Evolutionary conservation across 2,329 filamentous ascomycete species (phyloP).

Genomic region (Xylaria hypoxylon): DNA sequence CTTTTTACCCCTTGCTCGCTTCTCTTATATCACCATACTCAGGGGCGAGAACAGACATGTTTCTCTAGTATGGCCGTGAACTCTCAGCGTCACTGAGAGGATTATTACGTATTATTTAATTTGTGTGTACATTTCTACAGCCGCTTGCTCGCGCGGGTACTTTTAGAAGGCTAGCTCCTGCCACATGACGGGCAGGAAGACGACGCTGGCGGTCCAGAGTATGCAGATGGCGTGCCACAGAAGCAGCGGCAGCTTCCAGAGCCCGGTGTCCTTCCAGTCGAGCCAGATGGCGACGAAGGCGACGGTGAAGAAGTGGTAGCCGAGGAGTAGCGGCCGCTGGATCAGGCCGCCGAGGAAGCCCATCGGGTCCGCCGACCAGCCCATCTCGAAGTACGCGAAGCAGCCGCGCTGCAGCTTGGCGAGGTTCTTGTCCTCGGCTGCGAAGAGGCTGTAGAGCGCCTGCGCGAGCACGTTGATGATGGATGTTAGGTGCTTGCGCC

Average conservation of each 20-base stretch:
- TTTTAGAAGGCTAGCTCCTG: slow-evolving; percentile 67
- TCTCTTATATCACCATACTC: background rate
- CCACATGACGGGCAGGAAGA: slow-evolving; percentile 85
- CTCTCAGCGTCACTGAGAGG: background rate
- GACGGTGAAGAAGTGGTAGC: slow-evolving; percentile 95
- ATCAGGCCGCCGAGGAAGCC: slow-evolving; percentile 86
- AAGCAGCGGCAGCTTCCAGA: slow-evolving; percentile 72
- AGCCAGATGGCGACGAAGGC: slow-evolving; percentile 88
- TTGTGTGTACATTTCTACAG: background rate
- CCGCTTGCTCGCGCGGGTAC: too few species aligned
- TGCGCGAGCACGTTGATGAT: slow-evolving; percentile 99
- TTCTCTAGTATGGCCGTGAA: slow-evolving; percentile 12
- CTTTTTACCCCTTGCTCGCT: slow-evolving; percentile 4
- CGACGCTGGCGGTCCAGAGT: slow-evolving; percentile 82
- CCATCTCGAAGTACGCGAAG: slow-evolving; percentile 89
- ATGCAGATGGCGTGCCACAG: slow-evolving; percentile 75
- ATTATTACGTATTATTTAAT: slow-evolving; percentile 20
- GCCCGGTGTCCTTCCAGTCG: slow-evolving; percentile 61
- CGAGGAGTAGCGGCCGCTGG: slow-evolving; percentile 78
- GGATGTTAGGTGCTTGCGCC: slow-evolving; percentile 80
- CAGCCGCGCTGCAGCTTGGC: slow-evolving; percentile 87
- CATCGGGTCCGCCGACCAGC: slow-evolving; percentile 80
- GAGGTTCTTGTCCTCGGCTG: slow-evolving; percentile 82
- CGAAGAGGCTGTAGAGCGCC: slow-evolving; percentile 91
- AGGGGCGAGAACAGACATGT: background rate